Conservation (phyloP, 768 basidiomycete species). For the Termitomyces eurrhizus region DNA sequence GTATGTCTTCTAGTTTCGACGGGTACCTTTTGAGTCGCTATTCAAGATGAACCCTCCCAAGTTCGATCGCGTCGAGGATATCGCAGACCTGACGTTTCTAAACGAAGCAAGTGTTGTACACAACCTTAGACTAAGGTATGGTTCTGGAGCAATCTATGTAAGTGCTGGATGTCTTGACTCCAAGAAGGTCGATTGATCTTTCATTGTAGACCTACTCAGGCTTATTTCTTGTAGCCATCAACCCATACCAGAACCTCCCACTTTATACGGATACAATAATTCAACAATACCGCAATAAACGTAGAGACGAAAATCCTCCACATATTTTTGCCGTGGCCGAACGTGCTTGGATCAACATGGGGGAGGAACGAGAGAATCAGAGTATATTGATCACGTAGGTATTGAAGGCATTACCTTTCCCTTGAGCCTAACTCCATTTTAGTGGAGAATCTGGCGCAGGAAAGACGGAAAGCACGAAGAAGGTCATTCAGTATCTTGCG, state of each 20-base stretch:
- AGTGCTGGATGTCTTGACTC: slow-evolving; percentile 26
- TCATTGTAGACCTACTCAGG: slow-evolving; percentile 81
- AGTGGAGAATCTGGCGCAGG: slow-evolving; percentile 99
- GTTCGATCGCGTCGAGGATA: slow-evolving; percentile 96
- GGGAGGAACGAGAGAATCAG: slow-evolving; percentile 94
- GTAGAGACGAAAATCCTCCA: slow-evolving; percentile 89
- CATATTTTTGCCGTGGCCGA: slow-evolving; percentile 98
- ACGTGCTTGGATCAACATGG: slow-evolving; percentile 97
- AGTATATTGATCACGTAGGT: slow-evolving; percentile 96
- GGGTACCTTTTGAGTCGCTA: slow-evolving; percentile 72
- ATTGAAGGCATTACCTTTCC: neutral
- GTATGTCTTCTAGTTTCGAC: slow-evolving; percentile 24
- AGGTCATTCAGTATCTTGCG: slow-evolving; percentile 98
- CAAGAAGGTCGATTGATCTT: slow-evolving; percentile 6
- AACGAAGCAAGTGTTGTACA: slow-evolving; percentile 99
- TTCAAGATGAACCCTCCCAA: slow-evolving; percentile 99
- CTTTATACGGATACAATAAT: slow-evolving; percentile 88
- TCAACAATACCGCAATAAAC: slow-evolving; percentile 85
- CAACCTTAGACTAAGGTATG: slow-evolving; percentile 89
- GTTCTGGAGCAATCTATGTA: slow-evolving; percentile 90
- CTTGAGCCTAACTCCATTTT: slow-evolving; percentile 11
- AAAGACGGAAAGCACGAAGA: slow-evolving; percentile 99
- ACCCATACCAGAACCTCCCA: slow-evolving; percentile 91
- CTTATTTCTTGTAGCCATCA: slow-evolving; percentile 96
- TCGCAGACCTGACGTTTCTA: slow-evolving; percentile 94